A percentile compares a stretch with the other conserved stretches of the same genome.
These are phyloP conservation scores for Solanum sitiens DNA, from an alignment of 257 asterid species.

Conservation along the genomic window DNA sequence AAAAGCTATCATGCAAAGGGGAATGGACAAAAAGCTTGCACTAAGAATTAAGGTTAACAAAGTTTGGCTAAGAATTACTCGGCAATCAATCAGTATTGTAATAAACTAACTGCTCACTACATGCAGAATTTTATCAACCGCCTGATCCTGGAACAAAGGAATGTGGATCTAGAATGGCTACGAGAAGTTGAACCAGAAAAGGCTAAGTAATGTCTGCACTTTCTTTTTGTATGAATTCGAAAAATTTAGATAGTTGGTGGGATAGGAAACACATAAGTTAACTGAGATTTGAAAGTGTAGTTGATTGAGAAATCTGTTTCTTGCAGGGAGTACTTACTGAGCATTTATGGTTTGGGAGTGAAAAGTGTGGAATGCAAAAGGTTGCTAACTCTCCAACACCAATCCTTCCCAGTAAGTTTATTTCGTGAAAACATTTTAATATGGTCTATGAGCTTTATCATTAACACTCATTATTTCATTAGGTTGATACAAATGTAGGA, in stretches of 20 bases:
- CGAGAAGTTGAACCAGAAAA: slow-evolving; percentile 3
- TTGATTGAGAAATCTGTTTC: neutral
- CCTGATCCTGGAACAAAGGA: slow-evolving; percentile 4
- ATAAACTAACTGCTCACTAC: neutral
- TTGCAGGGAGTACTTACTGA: slow-evolving; percentile 43
- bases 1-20: slow-evolving; percentile 5
- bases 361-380: slow-evolving; percentile 62
- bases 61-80: neutral
- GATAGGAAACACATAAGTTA: neutral
- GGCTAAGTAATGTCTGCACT: slow-evolving; percentile 3
- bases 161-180: slow-evolving; percentile 10
- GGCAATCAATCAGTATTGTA: neutral
- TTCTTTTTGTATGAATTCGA: neutral
- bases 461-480: neutral
- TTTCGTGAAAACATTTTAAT: neutral
- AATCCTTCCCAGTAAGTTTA: slow-evolving; percentile 52
- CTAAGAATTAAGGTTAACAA: slow-evolving; percentile 10
- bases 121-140: slow-evolving; percentile 5
- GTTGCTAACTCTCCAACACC: slow-evolving; percentile 44
- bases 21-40: slow-evolving; percentile 17
- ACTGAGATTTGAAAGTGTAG: neutral
- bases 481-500: slow-evolving; percentile 59
- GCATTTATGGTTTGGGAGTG: slow-evolving; percentile 42
- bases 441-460: neutral
- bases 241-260: neutral